Percentiles rank a stretch among this genome's conserved stretches.
Conservation (phyloP, 2,329 filamentous ascomycete species). For the Cercospora brassicicola region DNA sequence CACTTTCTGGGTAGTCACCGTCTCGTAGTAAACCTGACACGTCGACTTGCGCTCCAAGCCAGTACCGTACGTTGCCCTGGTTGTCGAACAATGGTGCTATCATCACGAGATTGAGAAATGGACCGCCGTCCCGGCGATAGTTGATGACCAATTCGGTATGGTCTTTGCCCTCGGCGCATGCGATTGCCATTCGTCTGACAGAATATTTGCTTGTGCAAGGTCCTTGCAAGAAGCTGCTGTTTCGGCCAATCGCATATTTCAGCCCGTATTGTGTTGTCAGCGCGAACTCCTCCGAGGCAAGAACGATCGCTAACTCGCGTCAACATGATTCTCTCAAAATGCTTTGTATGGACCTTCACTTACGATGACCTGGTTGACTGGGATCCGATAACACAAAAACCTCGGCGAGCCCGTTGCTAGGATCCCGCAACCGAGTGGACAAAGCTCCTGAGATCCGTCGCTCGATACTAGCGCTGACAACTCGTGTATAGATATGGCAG, state of each 20-base stretch:
- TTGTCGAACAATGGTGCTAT: conserved; percentile 69
- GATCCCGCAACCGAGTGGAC: conserved; percentile 61
- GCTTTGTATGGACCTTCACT: neutral
- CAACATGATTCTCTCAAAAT: neutral
- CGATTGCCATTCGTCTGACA: conserved; percentile 61
- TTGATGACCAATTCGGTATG: conserved; percentile 73
- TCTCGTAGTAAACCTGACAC: conserved; percentile 67
- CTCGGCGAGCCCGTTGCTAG: conserved; percentile 71
- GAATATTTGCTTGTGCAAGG: conserved; percentile 66
- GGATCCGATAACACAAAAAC: conserved; percentile 76
- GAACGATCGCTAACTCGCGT: conserved; percentile 59
- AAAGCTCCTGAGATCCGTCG: conserved; percentile 66
- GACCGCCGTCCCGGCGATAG: conserved; percentile 70
- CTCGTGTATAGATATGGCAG: conserved; percentile 65
- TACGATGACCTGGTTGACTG: conserved; percentile 65
- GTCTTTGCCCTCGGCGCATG: conserved; percentile 62
- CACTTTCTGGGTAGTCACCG: conserved; percentile 62
- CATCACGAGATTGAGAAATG: conserved; percentile 76
- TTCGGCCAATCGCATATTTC: conserved; percentile 69
- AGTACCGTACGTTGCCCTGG: conserved; percentile 65
- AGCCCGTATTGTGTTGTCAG: conserved; percentile 72
- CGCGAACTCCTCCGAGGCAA: conserved; percentile 74
- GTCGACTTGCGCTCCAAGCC: conserved; percentile 71
- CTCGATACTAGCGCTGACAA: conserved; percentile 66
- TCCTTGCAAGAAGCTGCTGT: conserved; percentile 76